A percentile compares a stretch with the other conserved stretches of the same genome.
phyloP scores from a whole-genome alignment of 148 eudicot species.

The Rhododendron ovatum region DNA sequence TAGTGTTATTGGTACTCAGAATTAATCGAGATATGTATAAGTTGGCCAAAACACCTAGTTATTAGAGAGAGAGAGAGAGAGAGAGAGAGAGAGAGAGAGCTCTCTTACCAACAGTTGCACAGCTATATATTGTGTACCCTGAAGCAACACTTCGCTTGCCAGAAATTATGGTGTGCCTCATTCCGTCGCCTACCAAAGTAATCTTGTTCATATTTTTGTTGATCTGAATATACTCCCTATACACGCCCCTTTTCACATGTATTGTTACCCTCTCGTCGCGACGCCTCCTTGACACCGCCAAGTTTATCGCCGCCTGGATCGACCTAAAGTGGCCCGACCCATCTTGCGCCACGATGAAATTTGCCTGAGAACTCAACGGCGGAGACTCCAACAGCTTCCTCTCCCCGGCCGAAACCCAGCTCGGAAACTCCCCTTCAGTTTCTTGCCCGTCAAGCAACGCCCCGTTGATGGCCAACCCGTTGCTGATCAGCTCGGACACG shows the following conservation, averaged over 20 bases:
- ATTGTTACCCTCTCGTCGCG: conserved; percentile 29
- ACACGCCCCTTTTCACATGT: conserved; percentile 36
- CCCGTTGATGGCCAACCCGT: conserved; percentile 37
- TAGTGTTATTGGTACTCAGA: too few relatives aligned
- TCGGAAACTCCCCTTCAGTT: conserved; percentile 17
- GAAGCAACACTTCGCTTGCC: conserved; percentile 14
- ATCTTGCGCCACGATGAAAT: conserved; percentile 30
- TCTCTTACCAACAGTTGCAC: conserved; percentile 19
- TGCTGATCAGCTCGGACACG: conserved; percentile 48
- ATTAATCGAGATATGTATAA: not conserved
- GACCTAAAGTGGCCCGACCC: conserved; percentile 34
- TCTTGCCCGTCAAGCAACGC: not conserved
- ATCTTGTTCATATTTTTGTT: conserved; percentile 10
- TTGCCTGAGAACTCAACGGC: conserved; percentile 17
- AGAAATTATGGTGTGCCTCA: conserved; percentile 16
- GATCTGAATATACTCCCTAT: conserved; percentile 28
- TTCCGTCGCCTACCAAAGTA: conserved; percentile 22
- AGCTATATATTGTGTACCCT: conserved; percentile 16
- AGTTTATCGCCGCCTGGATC: conserved; percentile 35
- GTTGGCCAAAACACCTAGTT: too few relatives aligned
- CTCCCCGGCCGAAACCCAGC: conserved; percentile 26
- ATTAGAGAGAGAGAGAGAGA: too few relatives aligned
- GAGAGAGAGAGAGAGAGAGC: not conserved
- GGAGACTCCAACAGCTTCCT: conserved; percentile 25
- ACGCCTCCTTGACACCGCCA: conserved; percentile 18